Evolutionary conservation across 208 protist genomes (phyloP).

Genomic region (Polymyxa betae): DNA sequence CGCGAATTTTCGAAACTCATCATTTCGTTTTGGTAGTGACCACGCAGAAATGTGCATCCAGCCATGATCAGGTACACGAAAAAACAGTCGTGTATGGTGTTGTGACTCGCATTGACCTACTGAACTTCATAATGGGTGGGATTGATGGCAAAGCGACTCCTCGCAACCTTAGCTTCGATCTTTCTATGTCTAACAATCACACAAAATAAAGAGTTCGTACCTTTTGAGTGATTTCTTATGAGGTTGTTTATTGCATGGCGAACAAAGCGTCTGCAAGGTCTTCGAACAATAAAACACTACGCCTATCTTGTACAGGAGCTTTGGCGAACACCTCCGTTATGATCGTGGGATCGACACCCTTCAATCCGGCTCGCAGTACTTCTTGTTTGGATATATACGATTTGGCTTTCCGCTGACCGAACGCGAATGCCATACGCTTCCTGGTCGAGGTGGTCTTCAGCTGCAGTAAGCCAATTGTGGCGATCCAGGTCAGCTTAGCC

Average conservation of each 20-base stretch:
- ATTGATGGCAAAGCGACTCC: constrained; percentile 16
- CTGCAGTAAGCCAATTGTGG: neutral
- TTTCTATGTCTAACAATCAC: no score
- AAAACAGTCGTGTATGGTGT: constrained; percentile 67
- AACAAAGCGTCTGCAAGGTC: neutral
- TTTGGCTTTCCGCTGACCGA: constrained; percentile 7
- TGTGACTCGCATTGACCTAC: constrained; percentile 71
- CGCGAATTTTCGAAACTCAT: constrained; percentile 67
- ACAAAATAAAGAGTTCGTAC: no score
- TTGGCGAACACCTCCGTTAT: neutral
- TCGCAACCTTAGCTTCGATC: neutral
- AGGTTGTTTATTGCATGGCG: neutral
- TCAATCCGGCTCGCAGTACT: neutral
- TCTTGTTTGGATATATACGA: neutral
- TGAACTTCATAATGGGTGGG: constrained; percentile 65
- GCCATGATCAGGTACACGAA: constrained; percentile 37
- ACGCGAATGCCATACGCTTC: constrained; percentile 1
- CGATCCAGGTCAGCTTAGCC: neutral
- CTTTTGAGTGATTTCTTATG: no score
- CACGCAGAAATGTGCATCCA: constrained; percentile 47
- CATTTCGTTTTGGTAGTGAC: constrained; percentile 69
- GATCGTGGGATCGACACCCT: neutral
- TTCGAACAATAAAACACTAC: constrained; percentile 1
- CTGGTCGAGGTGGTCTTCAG: constrained; percentile 1
- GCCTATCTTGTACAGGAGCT: neutral